These are phyloP conservation scores for Pseudogymnoascus sp. DNA, from an alignment of 2,329 filamentous ascomycete genomes.

Conservation along the genomic window DNA sequence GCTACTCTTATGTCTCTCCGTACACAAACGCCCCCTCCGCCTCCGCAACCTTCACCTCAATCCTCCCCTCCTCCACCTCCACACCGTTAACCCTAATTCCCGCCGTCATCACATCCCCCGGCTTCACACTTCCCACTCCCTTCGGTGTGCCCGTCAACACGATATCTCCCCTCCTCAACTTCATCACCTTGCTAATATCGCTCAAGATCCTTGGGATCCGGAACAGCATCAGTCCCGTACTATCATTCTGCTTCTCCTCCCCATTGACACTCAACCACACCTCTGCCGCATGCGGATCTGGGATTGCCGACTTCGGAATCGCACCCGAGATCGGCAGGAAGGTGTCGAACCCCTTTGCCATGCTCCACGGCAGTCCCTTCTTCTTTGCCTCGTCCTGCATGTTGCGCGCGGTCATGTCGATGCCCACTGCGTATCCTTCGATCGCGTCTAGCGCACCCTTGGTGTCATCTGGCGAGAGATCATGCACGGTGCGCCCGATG, in stretches of 20 bases:
- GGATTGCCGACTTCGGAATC: slow-evolving; percentile 71
- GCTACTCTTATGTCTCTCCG: background rate
- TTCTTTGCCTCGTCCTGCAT: slow-evolving; percentile 94
- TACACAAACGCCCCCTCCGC: background rate
- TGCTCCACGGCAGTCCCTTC: slow-evolving; percentile 92
- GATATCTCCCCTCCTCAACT: slow-evolving; percentile 82
- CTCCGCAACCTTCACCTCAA: slow-evolving; percentile 78
- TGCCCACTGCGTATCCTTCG: slow-evolving; percentile 81
- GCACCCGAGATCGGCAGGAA: slow-evolving; percentile 81
- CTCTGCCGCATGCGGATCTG: slow-evolving; percentile 81
- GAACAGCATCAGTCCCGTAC: slow-evolving; percentile 91
- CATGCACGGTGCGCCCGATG: slow-evolving; percentile 71
- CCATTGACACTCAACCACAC: slow-evolving; percentile 80
- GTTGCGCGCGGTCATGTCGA: slow-evolving; percentile 97
- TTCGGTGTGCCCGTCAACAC: slow-evolving; percentile 96
- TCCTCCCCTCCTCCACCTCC: slow-evolving; percentile 74
- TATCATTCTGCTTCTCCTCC: slow-evolving; percentile 71
- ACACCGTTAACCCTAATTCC: slow-evolving; percentile 72
- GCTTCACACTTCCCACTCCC: slow-evolving; percentile 77
- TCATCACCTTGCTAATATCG: slow-evolving; percentile 94
- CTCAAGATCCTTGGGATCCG: slow-evolving; percentile 77
- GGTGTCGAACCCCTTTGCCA: slow-evolving; percentile 96
- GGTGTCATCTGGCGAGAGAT: slow-evolving; percentile 62
- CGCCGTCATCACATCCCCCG: slow-evolving; percentile 80
- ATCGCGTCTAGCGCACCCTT: slow-evolving; percentile 74